Evolutionary conservation across 2,329 filamentous ascomycete genomes (phyloP), one percentile per base, ranked within the genome.

Genomic region (Aureobasidium sp.): DNA sequence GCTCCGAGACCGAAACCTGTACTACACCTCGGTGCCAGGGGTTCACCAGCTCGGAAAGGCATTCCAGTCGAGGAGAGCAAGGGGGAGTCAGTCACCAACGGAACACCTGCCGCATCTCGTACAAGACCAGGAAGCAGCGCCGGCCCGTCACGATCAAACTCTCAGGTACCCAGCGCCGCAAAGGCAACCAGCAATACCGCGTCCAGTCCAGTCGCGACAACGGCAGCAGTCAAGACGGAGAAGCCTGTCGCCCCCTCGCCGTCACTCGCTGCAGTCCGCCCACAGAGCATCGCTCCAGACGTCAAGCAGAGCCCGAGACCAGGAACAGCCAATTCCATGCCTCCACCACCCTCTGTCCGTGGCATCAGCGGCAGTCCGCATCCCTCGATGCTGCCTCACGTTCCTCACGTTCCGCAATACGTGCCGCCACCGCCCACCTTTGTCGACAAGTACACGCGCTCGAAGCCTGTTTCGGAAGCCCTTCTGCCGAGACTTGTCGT

Each of bases 401-500:
- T 65, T 3, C 50, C 40, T 17, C 65, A 63, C n/a, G 62, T 61
- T 25, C 65, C 64, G 4, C 46, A 50, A 27, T 60, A 62, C 35
- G 40, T 60, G 6, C 61, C 61, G 4, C 46, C 60, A n/a, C 57
- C 58, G 7, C 40, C 62, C 3, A 61, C 61, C 7, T 63, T 65
- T n/a, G 54, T 64, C 43, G 71, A 62, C 62, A 70, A 68, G 61
- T 70, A 65, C 57, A 64, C 66, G 11, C 67, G 68, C 19, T 58
- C 65, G 7, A 73, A 71, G 49, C 65, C 69, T 64, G 66, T 78
- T 46, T 72, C 78, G 37, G 81, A 88, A 71, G 85, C 88, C 27
- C 78, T 93, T 45, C 81, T 93, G 53, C 82, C 81, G 4, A 84
- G 82, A 57, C 75, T 93, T 25, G 82, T 80, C 40, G 75, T 92